Evolutionary conservation across 805 yeast species (phyloP).

Genomic region (Scheffersomyces amazonensis): DNA sequence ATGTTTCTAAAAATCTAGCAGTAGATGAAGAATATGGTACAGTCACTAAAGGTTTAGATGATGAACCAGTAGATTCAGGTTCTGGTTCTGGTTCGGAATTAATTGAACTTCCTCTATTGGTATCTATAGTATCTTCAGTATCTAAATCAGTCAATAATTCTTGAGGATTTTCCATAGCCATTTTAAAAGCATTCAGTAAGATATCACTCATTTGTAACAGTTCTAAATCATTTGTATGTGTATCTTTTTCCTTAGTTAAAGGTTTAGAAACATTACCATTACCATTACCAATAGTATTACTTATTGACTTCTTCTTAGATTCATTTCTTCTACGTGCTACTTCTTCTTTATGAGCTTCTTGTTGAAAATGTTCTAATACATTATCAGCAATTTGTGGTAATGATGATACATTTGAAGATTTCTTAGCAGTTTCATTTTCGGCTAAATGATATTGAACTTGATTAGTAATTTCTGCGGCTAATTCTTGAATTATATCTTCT

Average conservation of each 20-base stretch:
- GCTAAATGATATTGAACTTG: slow-evolving; percentile 26
- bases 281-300: slow-evolving; percentile 49
- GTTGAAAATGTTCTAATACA: slow-evolving; percentile 33
- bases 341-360: slow-evolving; percentile 27
- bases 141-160: slow-evolving; percentile 39
- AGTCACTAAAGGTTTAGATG: neutral
- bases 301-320: slow-evolving; percentile 1
- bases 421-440: slow-evolving; percentile 11
- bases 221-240: slow-evolving; percentile 58
- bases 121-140: slow-evolving; percentile 15
- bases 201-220: slow-evolving; percentile 60
- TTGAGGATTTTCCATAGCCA: slow-evolving; percentile 69
- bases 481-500: slow-evolving; percentile 22
- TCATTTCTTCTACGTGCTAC: slow-evolving; percentile 1
- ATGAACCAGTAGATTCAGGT: slow-evolving; percentile 3
- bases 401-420: slow-evolving; percentile 8
- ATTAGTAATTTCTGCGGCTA: slow-evolving; percentile 27
- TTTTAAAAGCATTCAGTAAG: slow-evolving; percentile 70
- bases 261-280: slow-evolving; percentile 43
- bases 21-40: slow-evolving; percentile 9
- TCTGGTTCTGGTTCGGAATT: neutral
- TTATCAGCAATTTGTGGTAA: slow-evolving; percentile 36
- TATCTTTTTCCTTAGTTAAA: slow-evolving; percentile 12
- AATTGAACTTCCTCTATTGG: neutral
- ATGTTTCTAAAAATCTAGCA: slow-evolving; percentile 10